Conservation (phyloP, 2,329 filamentous ascomycete genomes). For the Didymella glomerata region DNA sequence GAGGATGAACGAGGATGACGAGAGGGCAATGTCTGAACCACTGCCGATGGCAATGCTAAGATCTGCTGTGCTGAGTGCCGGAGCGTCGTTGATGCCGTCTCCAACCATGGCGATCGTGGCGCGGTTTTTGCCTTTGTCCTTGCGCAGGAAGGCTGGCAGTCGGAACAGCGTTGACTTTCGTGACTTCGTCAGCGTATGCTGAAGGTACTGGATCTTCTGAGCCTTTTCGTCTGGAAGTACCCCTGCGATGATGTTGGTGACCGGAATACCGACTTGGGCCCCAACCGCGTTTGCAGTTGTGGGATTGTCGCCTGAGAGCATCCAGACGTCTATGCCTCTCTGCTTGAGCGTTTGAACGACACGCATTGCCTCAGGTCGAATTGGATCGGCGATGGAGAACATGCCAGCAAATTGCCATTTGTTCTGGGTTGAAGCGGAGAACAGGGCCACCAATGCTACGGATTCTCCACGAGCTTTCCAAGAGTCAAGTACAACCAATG, state of each 20-base stretch:
- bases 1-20: slow-evolving; percentile 82
- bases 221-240: slow-evolving; percentile 87
- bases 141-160: slow-evolving; percentile 25
- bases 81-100: slow-evolving; percentile 87
- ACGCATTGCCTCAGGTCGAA: slow-evolving; percentile 74
- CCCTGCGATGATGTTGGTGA: slow-evolving; percentile 80
- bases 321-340: slow-evolving; percentile 79
- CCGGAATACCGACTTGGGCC: slow-evolving; percentile 74
- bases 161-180: slow-evolving; percentile 29
- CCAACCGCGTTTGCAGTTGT: slow-evolving; percentile 85
- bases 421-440: slow-evolving; percentile 2
- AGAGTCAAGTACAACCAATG: slow-evolving; percentile 35
- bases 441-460: slow-evolving; percentile 51
- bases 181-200: slow-evolving; percentile 46
- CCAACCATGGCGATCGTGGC: slow-evolving; percentile 82
- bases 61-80: slow-evolving; percentile 80
- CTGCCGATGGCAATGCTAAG: slow-evolving; percentile 83
- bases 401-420: slow-evolving; percentile 65
- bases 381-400: slow-evolving; percentile 81
- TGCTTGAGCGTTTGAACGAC: slow-evolving; percentile 72
- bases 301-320: slow-evolving; percentile 92
- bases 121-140: slow-evolving; percentile 40
- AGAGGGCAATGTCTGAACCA: slow-evolving; percentile 83
- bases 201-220: slow-evolving; percentile 67
- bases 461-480: slow-evolving; percentile 57